These are phyloP conservation scores for Usnea hakonensis DNA, from an alignment of 495 filamentous ascomycete genomes.

Conservation along the genomic window DNA sequence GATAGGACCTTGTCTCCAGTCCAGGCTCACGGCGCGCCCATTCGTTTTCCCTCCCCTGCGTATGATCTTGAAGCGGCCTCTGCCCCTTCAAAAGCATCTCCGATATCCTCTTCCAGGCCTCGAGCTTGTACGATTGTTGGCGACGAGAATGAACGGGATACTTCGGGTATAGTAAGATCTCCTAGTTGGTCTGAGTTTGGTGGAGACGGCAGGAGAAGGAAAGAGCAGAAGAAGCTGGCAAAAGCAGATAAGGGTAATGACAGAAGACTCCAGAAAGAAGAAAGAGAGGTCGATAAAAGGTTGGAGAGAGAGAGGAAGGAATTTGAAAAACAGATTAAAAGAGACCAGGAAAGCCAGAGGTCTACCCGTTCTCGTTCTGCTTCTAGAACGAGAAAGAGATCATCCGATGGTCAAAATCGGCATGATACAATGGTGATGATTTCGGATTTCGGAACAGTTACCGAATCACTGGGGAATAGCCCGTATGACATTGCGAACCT, in stretches of 20 bases:
- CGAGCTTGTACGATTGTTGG: neutral
- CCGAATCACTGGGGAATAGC: constrained; percentile 30
- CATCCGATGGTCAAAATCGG: constrained; percentile 11
- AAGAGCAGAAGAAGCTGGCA: constrained; percentile 15
- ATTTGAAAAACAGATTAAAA: constrained; percentile 11
- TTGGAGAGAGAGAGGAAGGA: constrained; percentile 16
- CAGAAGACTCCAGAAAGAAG: constrained; percentile 5
- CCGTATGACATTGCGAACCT: constrained; percentile 42
- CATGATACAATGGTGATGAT: constrained; percentile 15
- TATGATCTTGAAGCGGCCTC: constrained; percentile 17
- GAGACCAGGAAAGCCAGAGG: constrained; percentile 4
- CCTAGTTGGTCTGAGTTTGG: constrained; percentile 20
- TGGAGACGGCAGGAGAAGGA: constrained; percentile 4
- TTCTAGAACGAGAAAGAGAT: constrained; percentile 15
- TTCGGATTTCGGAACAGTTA: constrained; percentile 34
- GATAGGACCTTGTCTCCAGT: neutral
- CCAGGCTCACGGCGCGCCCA: neutral
- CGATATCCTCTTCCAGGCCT: neutral
- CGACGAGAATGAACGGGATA: constrained; percentile 8
- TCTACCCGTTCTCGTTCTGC: constrained; percentile 6
- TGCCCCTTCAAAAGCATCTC: neutral
- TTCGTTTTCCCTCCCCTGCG: constrained; percentile 23
- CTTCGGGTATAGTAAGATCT: constrained; percentile 11
- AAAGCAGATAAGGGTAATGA: constrained; percentile 10
- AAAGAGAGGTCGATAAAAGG: constrained; percentile 14